Evolutionary conservation across 2,329 filamentous ascomycete genomes (phyloP), one percentile per base, ranked within the genome.

Genomic region (Cytospora mali): DNA sequence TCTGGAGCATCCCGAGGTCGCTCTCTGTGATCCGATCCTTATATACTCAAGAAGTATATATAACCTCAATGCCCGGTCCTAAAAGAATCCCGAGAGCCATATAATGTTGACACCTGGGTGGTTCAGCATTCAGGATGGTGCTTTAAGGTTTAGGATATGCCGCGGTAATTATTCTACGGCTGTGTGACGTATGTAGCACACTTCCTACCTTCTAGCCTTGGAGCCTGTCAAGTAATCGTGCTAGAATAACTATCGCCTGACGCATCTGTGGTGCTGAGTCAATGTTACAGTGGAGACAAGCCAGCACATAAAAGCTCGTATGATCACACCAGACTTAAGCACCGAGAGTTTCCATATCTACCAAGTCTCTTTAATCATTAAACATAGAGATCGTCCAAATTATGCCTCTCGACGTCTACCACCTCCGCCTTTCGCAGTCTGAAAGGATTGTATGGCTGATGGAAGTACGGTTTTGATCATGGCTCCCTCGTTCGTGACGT

Each of bases 401-500:
- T 4, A 68, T 64, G 67, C 58, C 51, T 50, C 71, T 83, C 50
- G 73, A 72, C 31, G 67, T 85, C 23, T 82, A 86, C 69, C 83
- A 86, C 67, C 80, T 86, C n/a, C 75, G 78, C 52, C 68, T 78
- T 71, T 86, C 84, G 13, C 85, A 89, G 71, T 88, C 85, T 39
- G 86, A 89, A 71, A 84, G 87, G 48, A 79, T 89, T 57, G 75
- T 83, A 69, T 89, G 84, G 81, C 81, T 89, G 52, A 84, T 84
- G 71, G 87, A 90, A 72, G 63, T 65, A 16, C n/a, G 60, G 29
- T n/a, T 23, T 25, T 25, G 18, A 35, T 6, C 21, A n/a, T 27
- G 5, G 4, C n/a, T 1, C 23, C 10, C 16, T 31, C 21, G 6
- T 16, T 14, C 6, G 7, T 13, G 6, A 42, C n/a, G 27, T 25